These are phyloP conservation scores for Pythium guiyangense DNA, from an alignment of 352 stramenopile genomes.

Conservation along the genomic window DNA sequence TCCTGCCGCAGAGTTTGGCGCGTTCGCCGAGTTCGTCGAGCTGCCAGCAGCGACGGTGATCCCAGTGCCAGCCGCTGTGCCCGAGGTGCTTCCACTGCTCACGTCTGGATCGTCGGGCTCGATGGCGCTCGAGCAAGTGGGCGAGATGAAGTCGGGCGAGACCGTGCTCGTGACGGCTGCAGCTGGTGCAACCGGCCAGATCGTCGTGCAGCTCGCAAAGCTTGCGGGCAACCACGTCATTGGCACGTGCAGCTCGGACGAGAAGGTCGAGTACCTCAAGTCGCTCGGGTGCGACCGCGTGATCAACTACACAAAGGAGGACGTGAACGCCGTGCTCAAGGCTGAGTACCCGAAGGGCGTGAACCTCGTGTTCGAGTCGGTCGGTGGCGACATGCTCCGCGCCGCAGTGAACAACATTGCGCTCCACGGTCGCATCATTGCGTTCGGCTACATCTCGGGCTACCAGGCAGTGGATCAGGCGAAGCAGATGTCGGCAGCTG, in stretches of 20 bases:
- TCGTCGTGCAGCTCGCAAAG: no score
- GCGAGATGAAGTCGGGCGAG: no score
- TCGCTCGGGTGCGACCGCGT: slow-evolving; percentile 70
- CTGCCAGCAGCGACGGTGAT: slow-evolving; percentile 28
- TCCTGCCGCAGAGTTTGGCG: no score
- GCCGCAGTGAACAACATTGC: slow-evolving; percentile 54
- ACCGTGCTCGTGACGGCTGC: no score
- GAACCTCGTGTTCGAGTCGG: no score
- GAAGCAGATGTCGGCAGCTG: slow-evolving; percentile 2
- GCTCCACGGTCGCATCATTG: slow-evolving; percentile 48
- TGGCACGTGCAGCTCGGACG: no score
- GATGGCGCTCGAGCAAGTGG: no score
- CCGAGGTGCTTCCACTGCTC: slow-evolving; percentile 4
- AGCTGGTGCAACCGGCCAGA: no score
- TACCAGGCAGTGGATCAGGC: slow-evolving; percentile 8
- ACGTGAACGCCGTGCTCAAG: slow-evolving; percentile 47
- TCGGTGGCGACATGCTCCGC: slow-evolving; percentile 57
- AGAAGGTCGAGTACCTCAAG: no score
- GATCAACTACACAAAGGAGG: slow-evolving; percentile 85
- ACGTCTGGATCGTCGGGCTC: slow-evolving; percentile 4
- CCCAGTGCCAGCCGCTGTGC: slow-evolving; percentile 14
- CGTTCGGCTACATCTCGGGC: no score
- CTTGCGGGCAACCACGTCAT: no score
- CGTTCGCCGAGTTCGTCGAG: slow-evolving; percentile 49
- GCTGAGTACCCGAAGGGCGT: slow-evolving; percentile 65